Evolutionary conservation across 352 stramenopile species (phyloP), one percentile per base, ranked within the genome.

Genomic region (Phytophthora citricola): DNA sequence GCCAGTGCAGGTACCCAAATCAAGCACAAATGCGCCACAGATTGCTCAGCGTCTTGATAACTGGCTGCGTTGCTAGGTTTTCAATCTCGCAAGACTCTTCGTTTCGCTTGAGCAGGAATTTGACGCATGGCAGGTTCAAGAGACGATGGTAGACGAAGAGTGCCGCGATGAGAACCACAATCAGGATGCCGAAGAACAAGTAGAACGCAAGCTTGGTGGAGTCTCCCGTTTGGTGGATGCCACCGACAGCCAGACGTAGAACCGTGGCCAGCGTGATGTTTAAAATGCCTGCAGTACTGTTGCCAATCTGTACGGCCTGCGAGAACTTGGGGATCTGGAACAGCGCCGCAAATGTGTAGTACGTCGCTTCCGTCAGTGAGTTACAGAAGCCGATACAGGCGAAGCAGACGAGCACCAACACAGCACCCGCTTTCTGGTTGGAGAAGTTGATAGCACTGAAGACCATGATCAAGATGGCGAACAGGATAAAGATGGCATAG

Each of bases 301-400:
- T 87, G 27, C 79, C 83, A 31, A 91, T 83, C 61, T 91, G 83
- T 20, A 92, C 75, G 5, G 77, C 79, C 55, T 91, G 86, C 5
- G 78, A 87, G 61, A 85, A 90, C 57, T 87, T 88, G 55, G 83
- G 68, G 20, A 79, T 61, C 2, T 79, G 83, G 61, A 91, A 91
- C 2, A 91, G 64, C 3, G 79, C 77, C 6, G 81, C 79, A 15
- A 91, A 60, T n/a, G 68, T 78, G 71, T 92, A 92, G 62, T 79
- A 90, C 26, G 67, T 85, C 8, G 79, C 65, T 36, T 92, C 78
- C 14, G 79, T 66, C 17, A 90, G 58, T 44, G 84, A 83, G 64
- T 92, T 89, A 4, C 64, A 67, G n/a, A 84, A 76, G 3, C 84
- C 81, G 31, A 85, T 69, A 41, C 66, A 59, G 29, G 51, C 78